Evolutionary conservation across 2,329 filamentous ascomycete species (phyloP).

Genomic region (Didymella lethalis): DNA sequence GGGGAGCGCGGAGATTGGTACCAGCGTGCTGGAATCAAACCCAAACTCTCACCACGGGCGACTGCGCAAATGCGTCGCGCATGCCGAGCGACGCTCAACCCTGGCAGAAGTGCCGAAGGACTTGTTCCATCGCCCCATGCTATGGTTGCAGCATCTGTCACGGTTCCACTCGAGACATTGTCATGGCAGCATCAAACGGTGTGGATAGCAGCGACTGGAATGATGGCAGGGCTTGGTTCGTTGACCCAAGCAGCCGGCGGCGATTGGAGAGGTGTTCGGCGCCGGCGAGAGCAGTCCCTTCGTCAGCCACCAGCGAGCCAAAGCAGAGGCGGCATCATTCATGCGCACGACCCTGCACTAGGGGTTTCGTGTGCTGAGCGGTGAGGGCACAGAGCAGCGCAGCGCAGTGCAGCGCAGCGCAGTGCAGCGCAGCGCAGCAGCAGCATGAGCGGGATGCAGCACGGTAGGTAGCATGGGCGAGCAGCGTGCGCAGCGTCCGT

Average conservation of each 20-base stretch:
- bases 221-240: conserved; percentile 21
- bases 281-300: conserved; percentile 15
- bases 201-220: conserved; percentile 13
- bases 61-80: conserved; percentile 26
- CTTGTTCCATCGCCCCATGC: conserved; percentile 5
- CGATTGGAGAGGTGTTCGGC: conserved; percentile 20
- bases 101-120: conserved; percentile 14
- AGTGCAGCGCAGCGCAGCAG: background rate
- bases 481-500: conserved; percentile 6
- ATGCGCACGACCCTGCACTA: conserved; percentile 18
- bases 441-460: conserved; percentile 4
- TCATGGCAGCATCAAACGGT: conserved; percentile 19
- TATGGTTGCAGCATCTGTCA: conserved; percentile 21
- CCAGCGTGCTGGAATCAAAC: conserved; percentile 16
- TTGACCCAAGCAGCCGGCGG: conserved; percentile 19
- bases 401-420: background rate
- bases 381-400: conserved; percentile 15
- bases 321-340: conserved; percentile 12
- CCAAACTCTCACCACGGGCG: conserved; percentile 23
- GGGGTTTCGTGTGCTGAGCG: conserved; percentile 15
- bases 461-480: conserved; percentile 7
- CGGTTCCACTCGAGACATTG: conserved; percentile 16
- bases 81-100: conserved; percentile 21
- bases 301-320: conserved; percentile 14
- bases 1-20: conserved; percentile 30